Evolutionary conservation across 2,329 filamentous ascomycete species (phyloP).

Genomic region (Fusarium solani-melongenae): DNA sequence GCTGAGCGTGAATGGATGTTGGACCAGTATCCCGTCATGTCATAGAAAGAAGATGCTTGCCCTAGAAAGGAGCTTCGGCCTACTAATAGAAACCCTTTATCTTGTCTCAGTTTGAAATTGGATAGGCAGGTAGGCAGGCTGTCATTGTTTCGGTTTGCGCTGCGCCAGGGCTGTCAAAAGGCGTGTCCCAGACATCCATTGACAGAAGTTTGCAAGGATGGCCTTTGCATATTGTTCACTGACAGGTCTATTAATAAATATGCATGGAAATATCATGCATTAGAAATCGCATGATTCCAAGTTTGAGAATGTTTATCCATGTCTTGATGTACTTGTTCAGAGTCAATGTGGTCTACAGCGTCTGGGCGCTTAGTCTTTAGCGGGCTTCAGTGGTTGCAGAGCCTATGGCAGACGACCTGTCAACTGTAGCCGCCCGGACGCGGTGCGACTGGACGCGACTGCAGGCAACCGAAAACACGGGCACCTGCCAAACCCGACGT

Average conservation of each 20-base stretch:
- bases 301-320: background rate
- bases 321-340: background rate
- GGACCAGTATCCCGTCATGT: background rate
- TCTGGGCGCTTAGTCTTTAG: background rate
- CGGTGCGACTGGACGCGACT: constrained; percentile 9
- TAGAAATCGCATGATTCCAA: background rate
- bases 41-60: too few relatives aligned
- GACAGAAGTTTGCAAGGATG: background rate
- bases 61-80: background rate
- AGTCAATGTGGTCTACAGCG: background rate
- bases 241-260: background rate
- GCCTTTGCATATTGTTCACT: background rate
- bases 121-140: background rate
- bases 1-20: background rate
- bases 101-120: background rate
- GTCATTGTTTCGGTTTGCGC: background rate
- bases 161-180: background rate
- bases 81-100: background rate
- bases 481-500: constrained; percentile 9
- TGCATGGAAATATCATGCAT: background rate
- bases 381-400: background rate
- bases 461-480: constrained; percentile 2
- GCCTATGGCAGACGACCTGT: background rate
- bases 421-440: constrained; percentile 14
- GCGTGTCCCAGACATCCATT: background rate